Percentiles rank a stretch among this genome's conserved stretches.
phyloP scores from a whole-genome alignment of 768 basidiomycete genomes.

The Serendipita sp. region DNA sequence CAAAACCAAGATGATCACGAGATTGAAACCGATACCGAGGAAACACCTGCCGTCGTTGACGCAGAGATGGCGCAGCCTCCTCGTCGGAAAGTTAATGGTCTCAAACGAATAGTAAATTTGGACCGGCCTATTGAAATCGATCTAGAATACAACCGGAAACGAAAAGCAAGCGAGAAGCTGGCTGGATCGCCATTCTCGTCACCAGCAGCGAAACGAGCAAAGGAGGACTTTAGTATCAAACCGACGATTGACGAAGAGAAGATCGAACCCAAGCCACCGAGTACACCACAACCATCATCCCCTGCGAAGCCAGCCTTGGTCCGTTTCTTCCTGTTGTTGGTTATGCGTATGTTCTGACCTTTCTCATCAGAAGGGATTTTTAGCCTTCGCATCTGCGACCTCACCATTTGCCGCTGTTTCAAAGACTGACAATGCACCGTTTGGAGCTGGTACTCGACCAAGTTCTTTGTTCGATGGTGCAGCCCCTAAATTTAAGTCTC shows the following conservation, averaged over 20 bases:
- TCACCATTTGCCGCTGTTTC: neutral
- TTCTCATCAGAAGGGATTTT: neutral
- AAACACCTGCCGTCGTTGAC: neutral
- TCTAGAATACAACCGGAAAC: neutral
- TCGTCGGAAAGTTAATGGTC: neutral
- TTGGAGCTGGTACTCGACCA: neutral
- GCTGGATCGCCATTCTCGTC: neutral
- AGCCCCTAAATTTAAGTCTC: neutral
- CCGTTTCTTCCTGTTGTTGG: neutral
- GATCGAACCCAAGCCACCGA: neutral
- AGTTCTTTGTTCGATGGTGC: neutral
- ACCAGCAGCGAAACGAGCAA: neutral
- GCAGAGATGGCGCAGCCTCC: neutral
- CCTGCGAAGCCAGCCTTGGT: neutral
- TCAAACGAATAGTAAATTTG: neutral
- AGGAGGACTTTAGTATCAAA: neutral
- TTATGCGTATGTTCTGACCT: neutral
- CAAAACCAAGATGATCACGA: neutral
- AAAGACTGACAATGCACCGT: neutral
- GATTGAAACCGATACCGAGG: neutral
- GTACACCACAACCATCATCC: neutral
- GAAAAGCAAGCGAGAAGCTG: neutral
- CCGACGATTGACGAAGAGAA: neutral
- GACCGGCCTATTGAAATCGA: neutral
- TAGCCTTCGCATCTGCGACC: neutral